A percentile compares a stretch with the other conserved stretches of the same genome.
Evolutionary conservation across 2,329 filamentous ascomycete genomes (phyloP).

Genomic region (Cladosporium sp.): DNA sequence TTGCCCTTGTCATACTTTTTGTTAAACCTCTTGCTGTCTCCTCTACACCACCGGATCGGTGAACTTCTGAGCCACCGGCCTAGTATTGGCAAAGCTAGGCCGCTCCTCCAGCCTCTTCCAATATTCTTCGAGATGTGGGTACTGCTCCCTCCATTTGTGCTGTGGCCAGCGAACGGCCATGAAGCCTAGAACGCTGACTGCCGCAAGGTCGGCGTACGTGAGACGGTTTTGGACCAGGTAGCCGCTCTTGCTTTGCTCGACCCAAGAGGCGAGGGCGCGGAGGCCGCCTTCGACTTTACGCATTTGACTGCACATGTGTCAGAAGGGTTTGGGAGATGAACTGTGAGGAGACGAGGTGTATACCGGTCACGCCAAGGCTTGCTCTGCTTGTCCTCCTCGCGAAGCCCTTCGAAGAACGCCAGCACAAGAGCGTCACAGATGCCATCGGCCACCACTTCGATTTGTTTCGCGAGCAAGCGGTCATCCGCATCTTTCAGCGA

Average conservation of each 20-base stretch:
- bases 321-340: background rate
- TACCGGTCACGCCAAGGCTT: constrained; percentile 27
- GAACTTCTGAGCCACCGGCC: constrained; percentile 30
- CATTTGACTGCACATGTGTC: constrained; percentile 24
- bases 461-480: constrained; percentile 28
- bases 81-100: constrained; percentile 34
- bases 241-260: constrained; percentile 20
- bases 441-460: constrained; percentile 32
- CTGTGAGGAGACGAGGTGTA: background rate
- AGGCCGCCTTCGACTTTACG: constrained; percentile 32
- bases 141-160: constrained; percentile 28
- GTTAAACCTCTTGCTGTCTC: no score
- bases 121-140: constrained; percentile 37
- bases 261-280: constrained; percentile 27
- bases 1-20: no score
- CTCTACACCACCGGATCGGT: constrained; percentile 31
- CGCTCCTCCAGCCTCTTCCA: constrained; percentile 40
- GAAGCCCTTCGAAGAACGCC: constrained; percentile 31
- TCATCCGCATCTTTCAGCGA: constrained; percentile 20
- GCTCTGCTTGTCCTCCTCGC: constrained; percentile 23
- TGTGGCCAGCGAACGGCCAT: constrained; percentile 29
- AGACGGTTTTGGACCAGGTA: constrained; percentile 30
- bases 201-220: constrained; percentile 32
- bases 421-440: constrained; percentile 35
- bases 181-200: constrained; percentile 30